These are phyloP conservation scores for Scortechinia acanthostroma DNA, from an alignment of 2,329 filamentous ascomycete genomes.

Conservation along the genomic window DNA sequence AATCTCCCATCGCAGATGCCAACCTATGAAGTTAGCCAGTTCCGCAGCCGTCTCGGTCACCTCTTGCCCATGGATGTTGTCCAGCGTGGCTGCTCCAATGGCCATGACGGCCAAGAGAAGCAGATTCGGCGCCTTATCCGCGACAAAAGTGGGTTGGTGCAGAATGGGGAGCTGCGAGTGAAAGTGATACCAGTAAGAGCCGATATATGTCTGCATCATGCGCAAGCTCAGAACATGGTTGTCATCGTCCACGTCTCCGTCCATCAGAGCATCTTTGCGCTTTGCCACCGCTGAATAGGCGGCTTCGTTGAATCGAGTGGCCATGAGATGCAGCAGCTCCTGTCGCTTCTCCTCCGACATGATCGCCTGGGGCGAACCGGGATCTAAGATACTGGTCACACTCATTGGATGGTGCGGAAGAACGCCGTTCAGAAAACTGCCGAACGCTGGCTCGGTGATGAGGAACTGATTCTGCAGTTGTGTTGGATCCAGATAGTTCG, in stretches of 20 bases:
- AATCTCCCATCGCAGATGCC: slow-evolving; percentile 91
- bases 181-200: slow-evolving; percentile 90
- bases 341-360: slow-evolving; percentile 83
- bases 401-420: slow-evolving; percentile 75
- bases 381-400: slow-evolving; percentile 77
- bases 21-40: slow-evolving; percentile 81
- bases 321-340: slow-evolving; percentile 76
- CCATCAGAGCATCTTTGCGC: slow-evolving; percentile 69
- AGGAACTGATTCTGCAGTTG: neutral
- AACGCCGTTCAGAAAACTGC: slow-evolving; percentile 38
- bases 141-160: slow-evolving; percentile 86
- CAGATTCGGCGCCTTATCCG: slow-evolving; percentile 78
- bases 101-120: slow-evolving; percentile 84
- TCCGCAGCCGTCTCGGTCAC: slow-evolving; percentile 72
- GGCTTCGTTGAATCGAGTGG: slow-evolving; percentile 73
- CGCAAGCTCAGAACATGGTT: slow-evolving; percentile 70
- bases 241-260: slow-evolving; percentile 66
- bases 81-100: slow-evolving; percentile 82
- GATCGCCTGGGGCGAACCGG: slow-evolving; percentile 70
- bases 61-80: slow-evolving; percentile 71
- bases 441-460: neutral
- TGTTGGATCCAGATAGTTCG: neutral
- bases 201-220: slow-evolving; percentile 94
- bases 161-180: slow-evolving; percentile 90
- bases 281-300: slow-evolving; percentile 68